Conservation (phyloP, 306 rosid species). For the Trifolium subterraneum region DNA sequence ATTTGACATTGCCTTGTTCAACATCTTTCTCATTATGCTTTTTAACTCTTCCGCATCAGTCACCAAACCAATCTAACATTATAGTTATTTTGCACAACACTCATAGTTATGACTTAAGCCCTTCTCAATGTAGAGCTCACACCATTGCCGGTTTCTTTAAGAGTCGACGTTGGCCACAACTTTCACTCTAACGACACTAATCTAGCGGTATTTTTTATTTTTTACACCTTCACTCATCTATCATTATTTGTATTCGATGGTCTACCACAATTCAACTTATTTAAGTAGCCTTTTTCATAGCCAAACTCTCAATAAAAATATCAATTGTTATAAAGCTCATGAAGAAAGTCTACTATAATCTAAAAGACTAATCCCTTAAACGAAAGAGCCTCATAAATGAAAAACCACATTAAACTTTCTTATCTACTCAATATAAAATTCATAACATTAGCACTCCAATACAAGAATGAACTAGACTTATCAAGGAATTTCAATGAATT, state of each 20-base stretch:
- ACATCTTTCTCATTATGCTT: too few species aligned
- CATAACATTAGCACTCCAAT: background rate
- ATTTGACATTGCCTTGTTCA: too few species aligned
- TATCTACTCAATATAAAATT: background rate
- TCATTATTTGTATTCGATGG: too few species aligned
- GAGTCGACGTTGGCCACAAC: background rate
- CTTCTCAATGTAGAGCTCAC: background rate
- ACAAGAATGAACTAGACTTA: too few species aligned
- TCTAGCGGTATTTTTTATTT: background rate
- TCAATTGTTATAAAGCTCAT: background rate
- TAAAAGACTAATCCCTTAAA: too few species aligned
- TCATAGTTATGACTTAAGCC: too few species aligned
- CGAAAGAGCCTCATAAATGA: too few species aligned
- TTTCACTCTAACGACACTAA: background rate
- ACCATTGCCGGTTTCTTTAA: too few species aligned
- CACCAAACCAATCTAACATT: too few species aligned
- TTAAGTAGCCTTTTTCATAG: background rate
- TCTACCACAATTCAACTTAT: background rate
- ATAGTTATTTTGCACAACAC: too few species aligned
- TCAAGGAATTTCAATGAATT: too few species aligned
- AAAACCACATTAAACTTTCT: background rate
- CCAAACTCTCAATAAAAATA: background rate
- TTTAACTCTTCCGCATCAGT: too few species aligned
- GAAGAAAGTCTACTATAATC: background rate
- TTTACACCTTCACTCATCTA: background rate